These are phyloP conservation scores for Salmacisia buchloeana DNA, from an alignment of 1,284 basidiomycete genomes.

Conservation along the genomic window DNA sequence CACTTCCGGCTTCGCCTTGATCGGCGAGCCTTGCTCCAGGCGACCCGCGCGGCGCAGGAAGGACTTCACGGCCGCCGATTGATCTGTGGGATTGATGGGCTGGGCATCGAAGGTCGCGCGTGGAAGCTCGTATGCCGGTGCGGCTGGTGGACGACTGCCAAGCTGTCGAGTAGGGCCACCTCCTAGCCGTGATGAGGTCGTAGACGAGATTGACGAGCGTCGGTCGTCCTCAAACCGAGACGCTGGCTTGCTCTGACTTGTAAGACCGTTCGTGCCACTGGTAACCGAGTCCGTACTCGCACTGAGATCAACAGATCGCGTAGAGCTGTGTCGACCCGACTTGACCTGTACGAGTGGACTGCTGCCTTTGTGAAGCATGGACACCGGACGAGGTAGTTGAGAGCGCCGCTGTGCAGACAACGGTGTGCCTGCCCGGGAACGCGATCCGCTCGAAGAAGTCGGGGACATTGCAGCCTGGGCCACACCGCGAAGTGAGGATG, in stretches of 20 bases:
- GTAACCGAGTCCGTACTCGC: background rate
- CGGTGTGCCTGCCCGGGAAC: conserved; percentile 10
- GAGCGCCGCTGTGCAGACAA: conserved; percentile 14
- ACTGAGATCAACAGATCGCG: conserved; percentile 1
- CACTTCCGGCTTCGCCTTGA: conserved; percentile 28
- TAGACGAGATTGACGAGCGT: background rate
- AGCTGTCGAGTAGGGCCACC: background rate
- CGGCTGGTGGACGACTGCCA: no score
- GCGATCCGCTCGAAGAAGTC: background rate
- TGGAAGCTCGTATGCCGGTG: no score
- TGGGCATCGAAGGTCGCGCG: background rate
- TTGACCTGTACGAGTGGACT: background rate
- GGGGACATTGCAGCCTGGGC: background rate
- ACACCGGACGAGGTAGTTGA: conserved; percentile 27
- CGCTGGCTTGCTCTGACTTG: no score
- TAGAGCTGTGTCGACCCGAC: background rate
- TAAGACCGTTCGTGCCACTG: no score
- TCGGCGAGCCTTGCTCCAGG: conserved; percentile 26
- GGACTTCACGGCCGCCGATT: conserved; percentile 7
- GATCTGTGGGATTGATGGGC: background rate
- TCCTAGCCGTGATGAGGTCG: background rate
- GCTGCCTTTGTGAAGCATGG: conserved; percentile 20
- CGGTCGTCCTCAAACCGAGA: no score
- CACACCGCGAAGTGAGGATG: background rate
- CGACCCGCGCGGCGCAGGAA: conserved; percentile 14